These are phyloP conservation scores for Cardamine chenopodiifolia DNA, from an alignment of 345 rosid genomes.

Conservation along the genomic window DNA sequence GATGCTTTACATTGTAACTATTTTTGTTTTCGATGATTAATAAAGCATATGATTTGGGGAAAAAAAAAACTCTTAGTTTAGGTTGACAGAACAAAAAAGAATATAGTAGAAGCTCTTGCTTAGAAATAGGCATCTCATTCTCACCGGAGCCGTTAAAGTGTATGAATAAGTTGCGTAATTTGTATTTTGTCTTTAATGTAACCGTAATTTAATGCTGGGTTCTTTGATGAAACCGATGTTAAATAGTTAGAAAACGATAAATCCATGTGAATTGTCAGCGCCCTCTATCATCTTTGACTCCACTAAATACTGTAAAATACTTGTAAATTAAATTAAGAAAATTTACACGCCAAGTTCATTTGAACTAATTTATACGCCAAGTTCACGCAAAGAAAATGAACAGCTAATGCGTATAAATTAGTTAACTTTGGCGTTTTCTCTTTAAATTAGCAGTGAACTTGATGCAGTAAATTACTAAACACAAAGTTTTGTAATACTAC, in stretches of 20 bases:
- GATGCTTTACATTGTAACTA: too few relatives aligned
- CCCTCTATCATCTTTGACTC: slow-evolving; percentile 4
- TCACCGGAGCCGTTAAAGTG: slow-evolving; percentile 7
- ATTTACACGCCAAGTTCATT: too few relatives aligned
- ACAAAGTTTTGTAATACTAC: not conserved
- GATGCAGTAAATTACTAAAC: too few relatives aligned
- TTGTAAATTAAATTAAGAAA: not conserved
- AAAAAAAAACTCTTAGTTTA: too few relatives aligned
- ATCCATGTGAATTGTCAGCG: slow-evolving; percentile 25
- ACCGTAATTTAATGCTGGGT: not conserved
- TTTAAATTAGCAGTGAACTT: not conserved
- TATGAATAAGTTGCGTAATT: slow-evolving; percentile 7
- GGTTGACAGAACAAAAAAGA: not conserved
- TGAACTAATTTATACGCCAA: too few relatives aligned
- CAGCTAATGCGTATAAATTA: not conserved
- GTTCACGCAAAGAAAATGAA: too few relatives aligned
- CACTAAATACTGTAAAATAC: not conserved
- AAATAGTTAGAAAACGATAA: slow-evolving; percentile 4
- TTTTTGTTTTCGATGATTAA: too few relatives aligned
- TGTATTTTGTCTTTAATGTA: not conserved
- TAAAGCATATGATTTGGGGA: too few relatives aligned
- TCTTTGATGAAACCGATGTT: slow-evolving; percentile 14
- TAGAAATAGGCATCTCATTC: slow-evolving; percentile 23
- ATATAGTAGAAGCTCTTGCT: not conserved
- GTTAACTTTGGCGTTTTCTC: not conserved